A percentile compares a stretch with the other conserved stretches of the same genome.
phyloP scores from a whole-genome alignment of 352 stramenopile species.

The Globisporangium cylindrosporum region DNA sequence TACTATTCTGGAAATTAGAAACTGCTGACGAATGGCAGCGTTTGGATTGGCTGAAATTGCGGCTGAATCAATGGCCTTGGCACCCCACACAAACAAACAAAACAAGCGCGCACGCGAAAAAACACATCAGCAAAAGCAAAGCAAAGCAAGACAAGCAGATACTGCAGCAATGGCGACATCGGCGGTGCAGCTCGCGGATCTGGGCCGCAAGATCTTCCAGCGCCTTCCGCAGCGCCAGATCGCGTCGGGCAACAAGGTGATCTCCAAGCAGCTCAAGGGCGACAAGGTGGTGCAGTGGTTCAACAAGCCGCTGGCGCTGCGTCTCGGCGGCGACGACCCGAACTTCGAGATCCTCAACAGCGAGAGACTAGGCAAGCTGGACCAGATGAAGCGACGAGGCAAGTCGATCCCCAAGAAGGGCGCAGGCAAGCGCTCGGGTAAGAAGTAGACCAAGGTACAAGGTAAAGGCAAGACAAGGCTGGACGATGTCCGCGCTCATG shows the following conservation, averaged over 20 bases:
- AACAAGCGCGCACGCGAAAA: background rate
- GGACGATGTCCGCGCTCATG: too few relatives aligned
- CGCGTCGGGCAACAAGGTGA: conserved; percentile 84
- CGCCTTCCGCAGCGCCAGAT: conserved; percentile 79
- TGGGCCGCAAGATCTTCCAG: conserved; percentile 88
- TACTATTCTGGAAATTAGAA: too few relatives aligned
- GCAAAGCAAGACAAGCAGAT: conserved; percentile 1
- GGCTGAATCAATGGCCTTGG: conserved; percentile 14
- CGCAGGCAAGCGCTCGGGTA: conserved; percentile 74
- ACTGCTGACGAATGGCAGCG: too few relatives aligned
- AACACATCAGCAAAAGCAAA: conserved; percentile 2
- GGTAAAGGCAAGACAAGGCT: background rate
- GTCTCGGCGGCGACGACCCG: conserved; percentile 76
- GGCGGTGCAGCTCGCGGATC: conserved; percentile 68
- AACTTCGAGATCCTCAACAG: conserved; percentile 83
- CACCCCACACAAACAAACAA: background rate
- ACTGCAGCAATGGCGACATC: conserved; percentile 27
- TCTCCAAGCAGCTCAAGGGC: conserved; percentile 87
- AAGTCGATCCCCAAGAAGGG: conserved; percentile 88
- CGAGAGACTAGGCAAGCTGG: conserved; percentile 72
- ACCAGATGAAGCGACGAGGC: conserved; percentile 86
- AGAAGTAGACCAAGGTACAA: conserved; percentile 52
- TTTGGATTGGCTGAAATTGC: conserved; percentile 9
- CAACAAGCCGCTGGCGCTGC: conserved; percentile 75
- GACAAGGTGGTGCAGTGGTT: conserved; percentile 87